Evolutionary conservation across 352 stramenopile genomes (phyloP).

Genomic region (Phytophthora capsici): DNA sequence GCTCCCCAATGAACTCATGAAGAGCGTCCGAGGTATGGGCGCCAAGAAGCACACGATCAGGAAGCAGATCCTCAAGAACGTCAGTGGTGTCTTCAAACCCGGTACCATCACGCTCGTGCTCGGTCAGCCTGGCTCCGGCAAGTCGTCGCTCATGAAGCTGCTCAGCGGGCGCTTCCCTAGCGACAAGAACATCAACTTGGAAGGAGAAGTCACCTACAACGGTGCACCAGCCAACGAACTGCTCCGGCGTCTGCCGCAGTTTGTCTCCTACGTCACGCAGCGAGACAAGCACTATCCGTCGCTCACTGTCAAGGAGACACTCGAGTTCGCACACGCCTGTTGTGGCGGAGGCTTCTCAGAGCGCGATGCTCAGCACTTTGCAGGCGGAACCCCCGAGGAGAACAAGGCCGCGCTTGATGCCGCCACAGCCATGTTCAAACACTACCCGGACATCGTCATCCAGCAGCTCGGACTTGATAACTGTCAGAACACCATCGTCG

Average conservation of each 20-base stretch:
- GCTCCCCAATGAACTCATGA: conserved; percentile 32
- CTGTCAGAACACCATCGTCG: conserved; percentile 72
- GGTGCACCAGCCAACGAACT: conserved; percentile 20
- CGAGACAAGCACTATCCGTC: conserved; percentile 49
- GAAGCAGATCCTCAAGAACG: conserved; percentile 50
- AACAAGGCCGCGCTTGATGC: conserved; percentile 36
- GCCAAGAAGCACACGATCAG: conserved; percentile 37
- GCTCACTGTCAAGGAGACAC: conserved; percentile 62
- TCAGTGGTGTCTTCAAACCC: conserved; percentile 48
- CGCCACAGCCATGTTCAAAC: conserved; percentile 34
- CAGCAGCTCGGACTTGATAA: conserved; percentile 56
- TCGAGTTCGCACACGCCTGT: conserved; percentile 48
- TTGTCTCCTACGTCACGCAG: conserved; percentile 49
- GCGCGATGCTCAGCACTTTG: conserved; percentile 23
- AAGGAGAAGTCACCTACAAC: conserved; percentile 56
- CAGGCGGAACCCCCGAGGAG: conserved; percentile 33
- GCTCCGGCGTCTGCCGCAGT: conserved; percentile 32
- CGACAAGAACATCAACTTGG: conserved; percentile 37
- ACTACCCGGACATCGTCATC: conserved; percentile 53
- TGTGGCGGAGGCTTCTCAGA: conserved; percentile 42
- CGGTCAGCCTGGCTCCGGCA: conserved; percentile 54
- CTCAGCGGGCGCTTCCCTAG: conserved; percentile 47
- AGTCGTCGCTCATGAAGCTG: conserved; percentile 63
- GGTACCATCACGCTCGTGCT: conserved; percentile 58
- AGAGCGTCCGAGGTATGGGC: conserved; percentile 14